Base-by-base conservation (phyloP, 345 rosid genomes). In the Nephelium lappaceum region DNA sequence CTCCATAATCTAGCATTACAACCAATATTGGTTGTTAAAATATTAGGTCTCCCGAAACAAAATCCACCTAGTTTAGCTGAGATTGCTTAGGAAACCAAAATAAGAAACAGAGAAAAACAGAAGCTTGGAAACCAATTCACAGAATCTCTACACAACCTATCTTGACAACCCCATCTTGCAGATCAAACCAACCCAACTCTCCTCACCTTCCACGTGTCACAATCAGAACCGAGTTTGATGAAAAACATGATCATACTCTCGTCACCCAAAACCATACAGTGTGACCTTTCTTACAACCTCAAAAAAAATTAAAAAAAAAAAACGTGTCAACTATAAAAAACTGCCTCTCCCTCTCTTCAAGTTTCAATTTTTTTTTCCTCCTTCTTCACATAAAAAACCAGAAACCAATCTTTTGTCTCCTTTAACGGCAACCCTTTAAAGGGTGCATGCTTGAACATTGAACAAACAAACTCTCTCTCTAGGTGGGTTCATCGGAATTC, bases 371-470 rank as follows among this genome's bases (percentile, higher is more conserved):
- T 61, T 23, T 23, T 23, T 25, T 11, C 5, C 18, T 62, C 23
- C 14, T 64, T 65, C 19, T 27, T 58, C 60, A 23, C 61, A 18
- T 6, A 58, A 14, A 45, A 43, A 23, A 39, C 1, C 19, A 57
- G 10, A 43, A 55, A n/a, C 6, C 12, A 4, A 43, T 49, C 47
- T 49, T 41, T 7, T 60, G 21, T 23, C 51, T 41, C 27, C 24
- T 10, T 6, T 45, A 21, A 23, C 6, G 69, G 49, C 41, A 60
- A 36, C 36, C 23, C 51, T 75, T 58, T 10, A 80, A 60, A 47
- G 24, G 21, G 82, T 85, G 69, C 77, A 81, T 80, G 86, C 87
- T 72, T 76, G 79, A 78, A 36, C 64, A 31, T 31, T 31, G 36
- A 31, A 31, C 51, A 45, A 45, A 7, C 51, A 45, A 62, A 49